These are phyloP conservation scores for Tuber indicum DNA, from an alignment of 495 filamentous ascomycete species.

Conservation along the genomic window DNA sequence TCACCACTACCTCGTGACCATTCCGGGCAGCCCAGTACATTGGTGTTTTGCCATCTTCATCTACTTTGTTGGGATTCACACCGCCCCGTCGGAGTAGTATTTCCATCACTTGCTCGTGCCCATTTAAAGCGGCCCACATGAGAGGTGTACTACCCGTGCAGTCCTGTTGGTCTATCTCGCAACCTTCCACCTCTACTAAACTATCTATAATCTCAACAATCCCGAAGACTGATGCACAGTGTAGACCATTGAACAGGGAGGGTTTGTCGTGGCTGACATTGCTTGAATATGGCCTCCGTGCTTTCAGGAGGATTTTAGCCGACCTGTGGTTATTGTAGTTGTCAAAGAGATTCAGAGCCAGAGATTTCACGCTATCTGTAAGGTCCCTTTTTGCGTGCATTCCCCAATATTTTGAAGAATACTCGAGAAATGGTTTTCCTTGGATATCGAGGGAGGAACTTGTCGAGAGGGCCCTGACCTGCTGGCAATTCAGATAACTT, in stretches of 20 bases:
- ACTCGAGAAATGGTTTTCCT: neutral
- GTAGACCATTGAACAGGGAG: neutral
- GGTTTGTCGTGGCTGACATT: fast-evolving
- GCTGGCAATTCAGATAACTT: neutral
- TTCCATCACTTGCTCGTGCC: neutral
- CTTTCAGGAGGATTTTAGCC: neutral
- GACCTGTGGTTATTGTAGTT: neutral
- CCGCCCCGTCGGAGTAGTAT: no score
- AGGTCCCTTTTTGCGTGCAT: neutral
- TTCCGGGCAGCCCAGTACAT: no score
- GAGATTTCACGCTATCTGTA: neutral
- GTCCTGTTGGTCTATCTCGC: neutral
- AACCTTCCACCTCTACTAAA: neutral
- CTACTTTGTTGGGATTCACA: no score
- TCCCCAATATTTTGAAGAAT: neutral
- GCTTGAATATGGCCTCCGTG: neutral
- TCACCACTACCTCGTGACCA: no score
- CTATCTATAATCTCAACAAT: neutral
- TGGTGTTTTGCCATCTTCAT: no score
- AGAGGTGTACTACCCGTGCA: neutral
- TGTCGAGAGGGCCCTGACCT: neutral
- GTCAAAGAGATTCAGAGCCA: neutral
- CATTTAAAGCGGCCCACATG: neutral
- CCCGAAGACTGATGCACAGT: neutral
- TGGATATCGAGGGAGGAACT: neutral